Evolutionary conservation across 495 filamentous ascomycete species (phyloP), one percentile per base, ranked within the genome.

Genomic region (Articulospora tetracladia): DNA sequence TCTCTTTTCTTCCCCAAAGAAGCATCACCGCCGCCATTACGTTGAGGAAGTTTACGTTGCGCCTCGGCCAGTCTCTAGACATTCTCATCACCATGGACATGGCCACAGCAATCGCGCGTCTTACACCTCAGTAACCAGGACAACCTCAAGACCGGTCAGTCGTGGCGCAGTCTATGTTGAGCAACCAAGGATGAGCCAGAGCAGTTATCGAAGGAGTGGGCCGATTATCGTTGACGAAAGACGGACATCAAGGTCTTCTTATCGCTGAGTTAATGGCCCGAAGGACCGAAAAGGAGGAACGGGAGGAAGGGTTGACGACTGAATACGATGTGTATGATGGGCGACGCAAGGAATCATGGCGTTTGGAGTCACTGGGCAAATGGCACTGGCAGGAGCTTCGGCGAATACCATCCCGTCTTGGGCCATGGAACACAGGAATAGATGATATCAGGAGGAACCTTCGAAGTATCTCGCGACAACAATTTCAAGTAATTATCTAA

Each of bases 111-210:
- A 50, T 10, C 27, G 63, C 39, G 24, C 63, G 3, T 66, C 63
- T 11, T 66, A 66, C 30, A 66, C 63, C 10, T 54, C 54, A 1
- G 63, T 66, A 22, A 59, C 57, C 8, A 27, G 63, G 46, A 61
- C 59, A 10, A 47, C 52, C 2, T 54, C 61, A 4, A 23, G 58
- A 55, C 62, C 57, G 4, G 32, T 48, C 19, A 62, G 59, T 47
- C n/a, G 44, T 19, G 22, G 19, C 17, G 39, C 39, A 11, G 39
- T 44, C 22, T 57, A 57, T 28, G 36, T 56, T 34, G 32, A 22
- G 11, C 41, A 52, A 25, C 58, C 63, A 22, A 34, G 63, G 25
- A 58, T 66, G 63, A 66, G 63, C 52, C 63, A 66, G 59, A 66
- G 22, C 23, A 66, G 63, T 36, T 66, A 66, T 32, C 30, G 63